Evolutionary conservation across 2,329 filamentous ascomycete genomes (phyloP), one percentile per base, ranked within the genome.

Genomic region (Neonectria coccinea): DNA sequence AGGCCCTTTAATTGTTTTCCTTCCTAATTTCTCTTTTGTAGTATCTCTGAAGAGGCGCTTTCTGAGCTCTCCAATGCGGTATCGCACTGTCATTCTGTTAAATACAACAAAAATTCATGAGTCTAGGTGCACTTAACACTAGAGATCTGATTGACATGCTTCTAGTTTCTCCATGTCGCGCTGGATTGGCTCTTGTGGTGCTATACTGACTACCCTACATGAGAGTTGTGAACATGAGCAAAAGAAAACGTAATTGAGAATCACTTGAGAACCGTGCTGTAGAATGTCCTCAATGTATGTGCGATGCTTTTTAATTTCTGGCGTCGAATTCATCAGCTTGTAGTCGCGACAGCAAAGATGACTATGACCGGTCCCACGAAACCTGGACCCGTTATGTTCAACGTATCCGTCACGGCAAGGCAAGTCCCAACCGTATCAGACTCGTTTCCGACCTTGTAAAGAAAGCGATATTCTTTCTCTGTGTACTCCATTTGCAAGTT

Each of bases 321-420:
- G 9, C 9, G 8, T 9, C 29, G 29, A 31, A 11, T 31, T 9
- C 4, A 5, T 9, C 9, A 10, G 29, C 29, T 31, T 4, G 45
- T 50, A 10, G 42, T 14, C 9, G 45, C 45, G 22, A 27, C 16
- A 9, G 56, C 56, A 48, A 58, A 58, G n/a, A 52, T 44, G 6
- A 47, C 47, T 12, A 52, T 52, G 16, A 58, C 47, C n/a, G 56
- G 56, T 18, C 56, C 56, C 3, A 58, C 56, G 22, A 58, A 58
- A 58, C 52, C 56, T 20, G 25, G 16, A 11, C 25, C 36, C n/a
- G 56, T 51, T 25, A 58, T 29, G 36, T 44, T 44, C 11, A 58
- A 20, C 5, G 47, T 58, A 27, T 58, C 56, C 5, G 25, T 25
- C 12, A 18, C 20, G 1, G 47, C 56, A 7, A 58, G 36, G n/a